Evolutionary conservation across 345 rosid species (phyloP).

Genomic region (Gossypium mustelinum): DNA sequence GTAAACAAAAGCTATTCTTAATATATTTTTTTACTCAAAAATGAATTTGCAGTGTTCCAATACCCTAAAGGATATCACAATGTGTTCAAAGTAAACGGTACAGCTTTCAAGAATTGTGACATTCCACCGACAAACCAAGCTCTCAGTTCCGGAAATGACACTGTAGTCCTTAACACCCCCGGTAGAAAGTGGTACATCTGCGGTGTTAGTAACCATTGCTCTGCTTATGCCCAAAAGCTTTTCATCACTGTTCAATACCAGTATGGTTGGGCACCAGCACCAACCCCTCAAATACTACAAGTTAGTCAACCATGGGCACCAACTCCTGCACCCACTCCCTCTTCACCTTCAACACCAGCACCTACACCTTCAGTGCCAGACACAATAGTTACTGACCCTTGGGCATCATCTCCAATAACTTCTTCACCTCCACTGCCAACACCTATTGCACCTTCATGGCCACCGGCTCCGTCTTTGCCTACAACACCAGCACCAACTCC

Average conservation of each 20-base stretch:
- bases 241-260: constrained; percentile 17
- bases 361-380: not conserved
- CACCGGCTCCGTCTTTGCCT: not conserved
- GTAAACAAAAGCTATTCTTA: no score
- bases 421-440: not conserved
- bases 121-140: not conserved
- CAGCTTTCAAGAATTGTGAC: constrained; percentile 30
- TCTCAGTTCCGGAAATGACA: constrained; percentile 27
- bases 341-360: not conserved
- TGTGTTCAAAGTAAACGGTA: constrained; percentile 30
- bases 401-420: not conserved
- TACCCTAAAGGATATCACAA: constrained; percentile 26
- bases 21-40: no score
- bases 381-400: not conserved
- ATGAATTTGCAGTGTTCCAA: constrained; percentile 29
- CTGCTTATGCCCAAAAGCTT: constrained; percentile 28
- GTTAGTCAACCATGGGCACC: not conserved
- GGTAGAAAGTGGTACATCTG: constrained; percentile 51
- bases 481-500: not conserved
- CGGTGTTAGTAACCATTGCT: constrained; percentile 31
- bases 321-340: not conserved
- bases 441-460: not conserved
- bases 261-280: constrained; percentile 8
- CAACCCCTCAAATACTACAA: constrained; percentile 1
- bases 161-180: constrained; percentile 20